These are phyloP conservation scores for Penicillium macrosclerotiorum DNA, from an alignment of 495 filamentous ascomycete species.

Conservation along the genomic window DNA sequence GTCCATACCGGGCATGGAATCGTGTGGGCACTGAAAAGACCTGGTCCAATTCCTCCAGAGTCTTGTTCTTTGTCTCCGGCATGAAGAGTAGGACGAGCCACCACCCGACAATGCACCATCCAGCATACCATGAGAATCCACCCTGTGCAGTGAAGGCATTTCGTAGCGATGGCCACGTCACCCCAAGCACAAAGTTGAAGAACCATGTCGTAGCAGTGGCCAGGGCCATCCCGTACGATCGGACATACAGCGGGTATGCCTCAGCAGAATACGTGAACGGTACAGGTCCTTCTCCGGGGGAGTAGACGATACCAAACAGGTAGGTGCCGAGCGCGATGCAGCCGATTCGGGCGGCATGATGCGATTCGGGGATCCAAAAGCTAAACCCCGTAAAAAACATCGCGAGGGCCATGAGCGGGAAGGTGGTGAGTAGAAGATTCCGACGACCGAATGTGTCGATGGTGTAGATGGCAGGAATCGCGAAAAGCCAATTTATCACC, in stretches of 20 bases:
- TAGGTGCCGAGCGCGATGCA: constrained; percentile 71
- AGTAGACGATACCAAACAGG: constrained; percentile 73
- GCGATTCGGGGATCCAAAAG: constrained; percentile 64
- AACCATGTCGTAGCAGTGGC: constrained; percentile 70
- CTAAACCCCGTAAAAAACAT: constrained; percentile 79
- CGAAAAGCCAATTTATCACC: constrained; percentile 77
- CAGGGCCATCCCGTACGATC: constrained; percentile 64
- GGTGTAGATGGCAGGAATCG: constrained; percentile 73
- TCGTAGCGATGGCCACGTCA: constrained; percentile 61
- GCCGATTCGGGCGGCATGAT: constrained; percentile 46
- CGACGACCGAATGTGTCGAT: constrained; percentile 84
- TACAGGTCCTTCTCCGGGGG: constrained; percentile 77
- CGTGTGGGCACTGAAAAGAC: constrained; percentile 52
- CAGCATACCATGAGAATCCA: constrained; percentile 58
- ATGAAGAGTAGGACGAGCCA: constrained; percentile 49
- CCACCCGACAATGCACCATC: constrained; percentile 49
- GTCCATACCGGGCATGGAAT: constrained; percentile 44
- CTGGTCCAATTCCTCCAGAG: constrained; percentile 46
- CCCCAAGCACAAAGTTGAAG: constrained; percentile 37
- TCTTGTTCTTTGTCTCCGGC: constrained; percentile 51
- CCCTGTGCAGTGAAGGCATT: constrained; percentile 46
- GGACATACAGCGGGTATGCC: constrained; percentile 74
- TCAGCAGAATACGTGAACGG: constrained; percentile 85
- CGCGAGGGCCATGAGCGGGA: constrained; percentile 71
- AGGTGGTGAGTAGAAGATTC: constrained; percentile 73